Evolutionary conservation across 208 protist genomes (phyloP), one percentile per base, ranked within the genome.

Genomic region (Acanthamoeba lenticulata): DNA sequence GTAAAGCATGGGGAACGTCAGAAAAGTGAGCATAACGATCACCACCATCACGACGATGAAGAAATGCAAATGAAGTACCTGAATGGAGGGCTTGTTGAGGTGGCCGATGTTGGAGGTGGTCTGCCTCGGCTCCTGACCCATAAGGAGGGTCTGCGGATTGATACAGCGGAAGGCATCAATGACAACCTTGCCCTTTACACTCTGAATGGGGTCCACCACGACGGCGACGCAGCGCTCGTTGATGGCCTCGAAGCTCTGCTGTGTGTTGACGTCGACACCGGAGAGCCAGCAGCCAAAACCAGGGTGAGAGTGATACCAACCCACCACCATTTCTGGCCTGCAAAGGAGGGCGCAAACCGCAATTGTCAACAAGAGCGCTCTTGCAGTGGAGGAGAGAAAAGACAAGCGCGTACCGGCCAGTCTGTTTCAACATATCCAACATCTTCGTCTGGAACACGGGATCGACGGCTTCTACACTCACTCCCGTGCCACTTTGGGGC

Each of bases 251-350:
- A 99, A 99, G 85, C 95, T 97, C 96, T 97, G 97, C 92, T 99
- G 99, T 38, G 99, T 99, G 96, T 99, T 99, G 40, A 99, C 98
- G 97, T 99, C 99, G 85, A 99, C 99, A 62, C 98, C 98, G 40
- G 99, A 99, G 13, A 99, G 98, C 99, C 99, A 99, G 97, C 99
- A 99, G 32, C 99, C 99, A 96, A 99, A 99, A 42, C 99, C 99
- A 27, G 99, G 99, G 96, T 99, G 99, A 89, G 98, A 99, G 96
- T 99, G 99, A 97, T 99, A 99, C 99, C 99, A 99, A 19, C 99
- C 99, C 36, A 99, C 99, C 57, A 99, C 99, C 94, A 99, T 99
- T 95, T 99, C 99, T 60, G 98, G 97, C 57, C 99, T 98, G 47
- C 7, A 85, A 93, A 34, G 27, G 49, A 93, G 67, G 19, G 32